A percentile compares a stretch with the other conserved stretches of the same genome.
Conservation (phyloP, 2,329 filamentous ascomycete species). For the Aspergillus sp. region DNA sequence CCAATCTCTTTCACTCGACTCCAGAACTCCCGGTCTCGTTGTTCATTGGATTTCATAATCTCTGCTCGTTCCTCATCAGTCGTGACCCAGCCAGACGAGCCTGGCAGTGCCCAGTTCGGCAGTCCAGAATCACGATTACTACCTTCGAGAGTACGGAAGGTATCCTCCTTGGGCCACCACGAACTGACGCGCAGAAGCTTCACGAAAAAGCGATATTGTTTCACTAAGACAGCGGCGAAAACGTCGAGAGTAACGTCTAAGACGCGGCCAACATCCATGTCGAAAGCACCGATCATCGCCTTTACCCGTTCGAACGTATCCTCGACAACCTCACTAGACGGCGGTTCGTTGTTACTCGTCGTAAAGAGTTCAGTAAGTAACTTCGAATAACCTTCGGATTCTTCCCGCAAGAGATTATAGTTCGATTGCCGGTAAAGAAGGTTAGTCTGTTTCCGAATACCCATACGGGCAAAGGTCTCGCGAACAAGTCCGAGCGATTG, state of each 20-base stretch:
- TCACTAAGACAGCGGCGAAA: conserved; percentile 86
- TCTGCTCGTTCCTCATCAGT: conserved; percentile 62
- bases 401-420: conserved; percentile 90
- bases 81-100: conserved; percentile 55
- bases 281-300: conserved; percentile 91
- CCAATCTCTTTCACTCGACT: conserved; percentile 66
- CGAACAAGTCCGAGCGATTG: conserved; percentile 72
- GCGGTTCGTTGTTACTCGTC: conserved; percentile 66
- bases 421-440: conserved; percentile 91
- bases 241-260: conserved; percentile 93
- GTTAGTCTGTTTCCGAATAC: conserved; percentile 86
- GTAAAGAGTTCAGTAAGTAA: conserved; percentile 93
- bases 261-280: conserved; percentile 89
- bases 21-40: conserved; percentile 76
- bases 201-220: conserved; percentile 89
- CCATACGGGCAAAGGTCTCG: conserved; percentile 74
- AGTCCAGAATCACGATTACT: conserved; percentile 51
- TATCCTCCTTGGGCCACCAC: conserved; percentile 80
- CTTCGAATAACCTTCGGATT: conserved; percentile 95
- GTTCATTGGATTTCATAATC: conserved; percentile 50
- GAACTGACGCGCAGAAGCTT: conserved; percentile 86
- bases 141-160: conserved; percentile 32
- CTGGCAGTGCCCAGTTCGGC: conserved; percentile 79
- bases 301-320: conserved; percentile 89
- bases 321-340: conserved; percentile 68